Evolutionary conservation across 306 rosid genomes (phyloP).

Genomic region (Nissolia schottii): DNA sequence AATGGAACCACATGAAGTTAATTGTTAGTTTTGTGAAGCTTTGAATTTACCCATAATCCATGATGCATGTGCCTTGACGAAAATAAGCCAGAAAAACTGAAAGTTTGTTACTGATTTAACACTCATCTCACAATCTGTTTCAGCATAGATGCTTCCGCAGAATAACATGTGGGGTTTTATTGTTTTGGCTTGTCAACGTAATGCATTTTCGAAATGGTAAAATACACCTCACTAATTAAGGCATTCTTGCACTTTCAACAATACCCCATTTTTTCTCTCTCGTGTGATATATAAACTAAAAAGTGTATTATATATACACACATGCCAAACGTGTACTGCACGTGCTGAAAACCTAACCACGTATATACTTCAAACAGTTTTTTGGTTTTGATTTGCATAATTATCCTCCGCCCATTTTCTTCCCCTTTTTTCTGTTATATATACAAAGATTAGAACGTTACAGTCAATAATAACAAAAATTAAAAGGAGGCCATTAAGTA

Average conservation of each 20-base stretch:
- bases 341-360: background rate
- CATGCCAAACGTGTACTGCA: conserved; percentile 1
- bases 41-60: background rate
- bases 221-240: too few relatives aligned
- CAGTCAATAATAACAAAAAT: background rate
- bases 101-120: background rate
- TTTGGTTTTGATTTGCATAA: conserved; percentile 12
- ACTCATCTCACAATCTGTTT: background rate
- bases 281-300: background rate
- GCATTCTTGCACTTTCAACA: too few relatives aligned
- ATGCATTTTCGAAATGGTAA: background rate
- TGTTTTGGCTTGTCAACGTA: conserved; percentile 2
- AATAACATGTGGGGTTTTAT: conserved; percentile 14
- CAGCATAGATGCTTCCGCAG: background rate
- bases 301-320: background rate
- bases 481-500: background rate
- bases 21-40: background rate
- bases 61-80: conserved; percentile 11
- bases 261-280: too few relatives aligned
- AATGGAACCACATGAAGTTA: background rate
- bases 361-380: background rate
- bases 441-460: background rate
- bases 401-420: background rate
- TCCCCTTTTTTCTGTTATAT: background rate
- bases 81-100: background rate